Evolutionary conservation across 1,139 yeast genomes (phyloP).

Genomic region (Candida sp.): DNA sequence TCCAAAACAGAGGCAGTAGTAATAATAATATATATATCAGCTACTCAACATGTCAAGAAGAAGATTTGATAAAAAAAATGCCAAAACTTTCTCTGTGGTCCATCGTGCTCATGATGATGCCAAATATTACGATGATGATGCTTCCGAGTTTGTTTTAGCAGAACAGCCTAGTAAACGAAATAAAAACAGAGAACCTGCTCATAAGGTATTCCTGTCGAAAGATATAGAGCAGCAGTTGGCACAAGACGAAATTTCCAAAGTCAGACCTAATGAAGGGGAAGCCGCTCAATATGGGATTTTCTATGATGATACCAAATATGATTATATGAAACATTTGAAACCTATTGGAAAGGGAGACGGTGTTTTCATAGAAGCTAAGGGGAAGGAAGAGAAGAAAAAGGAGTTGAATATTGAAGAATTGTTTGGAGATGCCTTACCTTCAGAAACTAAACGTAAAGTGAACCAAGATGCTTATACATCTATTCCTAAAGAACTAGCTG

Average conservation of each 20-base stretch:
- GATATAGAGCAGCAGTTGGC: slow-evolving; percentile 41
- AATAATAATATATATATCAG: slow-evolving; percentile 3
- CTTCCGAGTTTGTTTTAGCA: slow-evolving; percentile 66
- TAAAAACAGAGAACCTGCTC: slow-evolving; percentile 15
- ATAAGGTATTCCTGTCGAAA: slow-evolving; percentile 23
- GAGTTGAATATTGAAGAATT: slow-evolving; percentile 34
- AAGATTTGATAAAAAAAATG: slow-evolving; percentile 65
- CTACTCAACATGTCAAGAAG: slow-evolving; percentile 29
- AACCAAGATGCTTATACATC: slow-evolving; percentile 57
- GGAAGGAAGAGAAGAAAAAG: slow-evolving; percentile 19
- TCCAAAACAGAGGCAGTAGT: not conserved
- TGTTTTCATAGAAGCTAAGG: slow-evolving; percentile 57
- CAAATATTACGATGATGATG: slow-evolving; percentile 75
- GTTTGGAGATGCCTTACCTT: slow-evolving; percentile 41
- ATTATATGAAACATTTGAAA: slow-evolving; percentile 92
- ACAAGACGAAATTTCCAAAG: slow-evolving; percentile 28
- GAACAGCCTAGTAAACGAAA: slow-evolving; percentile 6
- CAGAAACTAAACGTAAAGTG: slow-evolving; percentile 26
- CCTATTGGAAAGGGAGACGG: slow-evolving; percentile 79
- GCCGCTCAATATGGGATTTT: slow-evolving; percentile 89
- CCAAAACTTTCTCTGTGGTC: slow-evolving; percentile 76
- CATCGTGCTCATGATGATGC: slow-evolving; percentile 95
- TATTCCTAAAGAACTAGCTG: slow-evolving; percentile 82
- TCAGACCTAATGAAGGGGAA: slow-evolving; percentile 65
- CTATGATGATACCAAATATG: slow-evolving; percentile 87